phyloP scores from a whole-genome alignment of 371 early-diverging fungal genomes.

The Mortierella sp. region DNA sequence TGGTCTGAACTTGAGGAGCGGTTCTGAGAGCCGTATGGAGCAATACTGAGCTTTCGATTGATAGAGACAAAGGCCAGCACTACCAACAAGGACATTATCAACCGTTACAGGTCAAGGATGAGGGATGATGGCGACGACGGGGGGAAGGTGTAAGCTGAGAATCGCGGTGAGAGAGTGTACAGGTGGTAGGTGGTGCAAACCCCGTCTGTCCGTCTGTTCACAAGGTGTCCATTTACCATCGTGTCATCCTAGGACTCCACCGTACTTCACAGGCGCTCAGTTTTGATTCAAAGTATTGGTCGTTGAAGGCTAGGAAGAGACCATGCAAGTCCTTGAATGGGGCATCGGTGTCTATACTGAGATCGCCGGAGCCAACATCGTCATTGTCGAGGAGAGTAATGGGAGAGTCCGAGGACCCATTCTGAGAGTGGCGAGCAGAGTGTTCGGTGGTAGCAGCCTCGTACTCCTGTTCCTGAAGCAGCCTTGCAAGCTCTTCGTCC shows the following conservation, averaged over 20 bases:
- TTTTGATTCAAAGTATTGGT: conserved; percentile 63
- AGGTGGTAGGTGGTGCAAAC: too few relatives aligned
- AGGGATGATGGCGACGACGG: too few relatives aligned
- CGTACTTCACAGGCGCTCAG: conserved; percentile 67
- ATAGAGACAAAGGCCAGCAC: conserved; percentile 63
- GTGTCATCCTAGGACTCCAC: conserved; percentile 73
- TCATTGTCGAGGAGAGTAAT: conserved; percentile 6
- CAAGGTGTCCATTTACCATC: conserved; percentile 59
- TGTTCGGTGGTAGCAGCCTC: conserved; percentile 2
- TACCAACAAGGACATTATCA: too few relatives aligned
- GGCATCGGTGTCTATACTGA: conserved; percentile 36
- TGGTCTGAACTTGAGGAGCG: conserved; percentile 74
- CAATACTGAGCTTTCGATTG: conserved; percentile 55
- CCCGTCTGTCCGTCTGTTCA: too few relatives aligned
- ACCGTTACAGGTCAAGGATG: too few relatives aligned
- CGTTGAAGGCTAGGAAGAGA: conserved; percentile 66
- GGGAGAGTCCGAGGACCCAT: background rate
- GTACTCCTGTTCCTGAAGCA: conserved; percentile 54
- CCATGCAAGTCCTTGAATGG: conserved; percentile 59
- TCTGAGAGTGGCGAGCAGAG: background rate
- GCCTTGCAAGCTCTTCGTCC: conserved; percentile 56
- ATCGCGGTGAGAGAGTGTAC: background rate
- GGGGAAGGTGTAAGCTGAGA: background rate
- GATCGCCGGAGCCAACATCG: conserved; percentile 23
- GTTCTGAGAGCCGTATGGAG: conserved; percentile 68